Conservation (phyloP, 371 early-diverging fungal genomes). For the Syncephalastrum contaminatum region DNA sequence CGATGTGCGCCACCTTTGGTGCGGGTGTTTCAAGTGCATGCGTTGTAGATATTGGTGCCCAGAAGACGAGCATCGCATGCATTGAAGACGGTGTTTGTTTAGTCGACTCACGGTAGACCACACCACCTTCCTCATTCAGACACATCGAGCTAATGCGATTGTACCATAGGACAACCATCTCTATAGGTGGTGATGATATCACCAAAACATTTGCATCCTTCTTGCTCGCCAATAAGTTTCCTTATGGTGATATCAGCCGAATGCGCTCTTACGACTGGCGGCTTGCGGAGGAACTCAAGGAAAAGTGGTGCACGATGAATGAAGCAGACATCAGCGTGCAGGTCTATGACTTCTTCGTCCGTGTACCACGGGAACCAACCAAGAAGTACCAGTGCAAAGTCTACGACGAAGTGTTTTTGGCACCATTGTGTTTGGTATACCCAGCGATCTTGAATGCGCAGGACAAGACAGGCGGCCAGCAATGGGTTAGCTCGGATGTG, state of each 20-base stretch:
- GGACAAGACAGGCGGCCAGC: conserved; percentile 16
- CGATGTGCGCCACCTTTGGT: conserved; percentile 82
- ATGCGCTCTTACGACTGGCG: conserved; percentile 65
- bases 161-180: conserved; percentile 22
- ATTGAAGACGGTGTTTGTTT: conserved; percentile 85
- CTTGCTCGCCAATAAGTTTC: conserved; percentile 68
- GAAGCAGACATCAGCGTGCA: conserved; percentile 82
- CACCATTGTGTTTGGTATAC: conserved; percentile 67
- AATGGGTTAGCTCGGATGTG: conserved; percentile 25
- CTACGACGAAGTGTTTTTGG: conserved; percentile 83
- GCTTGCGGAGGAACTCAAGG: conserved; percentile 72
- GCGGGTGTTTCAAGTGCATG: conserved; percentile 86
- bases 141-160: background rate
- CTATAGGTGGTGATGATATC: conserved; percentile 86
- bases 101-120: conserved; percentile 57
- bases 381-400: conserved; percentile 79
- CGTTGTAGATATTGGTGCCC: conserved; percentile 91
- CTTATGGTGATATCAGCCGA: conserved; percentile 71
- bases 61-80: conserved; percentile 79
- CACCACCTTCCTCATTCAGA: no score
- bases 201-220: conserved; percentile 71
- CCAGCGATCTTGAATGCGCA: conserved; percentile 46
- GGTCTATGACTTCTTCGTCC: conserved; percentile 78
- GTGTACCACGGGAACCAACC: conserved; percentile 69
- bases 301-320: conserved; percentile 79